These are phyloP conservation scores for Herpetomonas muscarum DNA, from an alignment of 208 protist species.

Conservation along the genomic window DNA sequence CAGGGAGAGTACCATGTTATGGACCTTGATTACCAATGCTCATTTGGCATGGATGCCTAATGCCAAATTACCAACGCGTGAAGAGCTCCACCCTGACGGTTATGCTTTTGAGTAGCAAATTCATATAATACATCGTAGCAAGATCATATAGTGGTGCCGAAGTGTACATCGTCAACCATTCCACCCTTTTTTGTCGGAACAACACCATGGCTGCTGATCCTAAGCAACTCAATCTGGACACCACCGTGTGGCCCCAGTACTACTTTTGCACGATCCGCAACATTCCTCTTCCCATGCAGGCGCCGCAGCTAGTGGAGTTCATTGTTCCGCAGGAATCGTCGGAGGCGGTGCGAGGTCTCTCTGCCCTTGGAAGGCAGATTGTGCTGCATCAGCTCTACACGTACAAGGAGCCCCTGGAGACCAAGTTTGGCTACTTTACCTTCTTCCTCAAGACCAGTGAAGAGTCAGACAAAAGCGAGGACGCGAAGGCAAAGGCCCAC, in stretches of 20 bases:
- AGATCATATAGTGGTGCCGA: not conserved
- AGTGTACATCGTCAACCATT: too few species aligned
- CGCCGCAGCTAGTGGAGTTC: conserved; percentile 34
- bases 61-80: not conserved
- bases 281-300: conserved; percentile 35
- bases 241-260: conserved; percentile 38
- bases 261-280: conserved; percentile 58
- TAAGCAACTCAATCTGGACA: conserved; percentile 15
- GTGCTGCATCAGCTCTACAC: conserved; percentile 71
- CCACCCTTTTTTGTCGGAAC: not conserved
- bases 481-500: conserved; percentile 24
- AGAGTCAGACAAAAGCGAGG: conserved; percentile 3
- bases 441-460: conserved; percentile 45
- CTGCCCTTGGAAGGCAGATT: conserved; percentile 25
- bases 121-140: not conserved
- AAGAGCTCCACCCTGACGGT: not conserved
- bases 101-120: not conserved
- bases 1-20: too few species aligned
- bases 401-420: conserved; percentile 71
- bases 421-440: conserved; percentile 73
- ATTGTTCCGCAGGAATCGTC: conserved; percentile 37
- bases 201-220: not conserved
- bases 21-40: not conserved
- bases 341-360: conserved; percentile 29
- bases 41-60: not conserved